These are phyloP conservation scores for Schizothecium vesticola DNA, from an alignment of 495 filamentous ascomycete genomes.

Conservation along the genomic window DNA sequence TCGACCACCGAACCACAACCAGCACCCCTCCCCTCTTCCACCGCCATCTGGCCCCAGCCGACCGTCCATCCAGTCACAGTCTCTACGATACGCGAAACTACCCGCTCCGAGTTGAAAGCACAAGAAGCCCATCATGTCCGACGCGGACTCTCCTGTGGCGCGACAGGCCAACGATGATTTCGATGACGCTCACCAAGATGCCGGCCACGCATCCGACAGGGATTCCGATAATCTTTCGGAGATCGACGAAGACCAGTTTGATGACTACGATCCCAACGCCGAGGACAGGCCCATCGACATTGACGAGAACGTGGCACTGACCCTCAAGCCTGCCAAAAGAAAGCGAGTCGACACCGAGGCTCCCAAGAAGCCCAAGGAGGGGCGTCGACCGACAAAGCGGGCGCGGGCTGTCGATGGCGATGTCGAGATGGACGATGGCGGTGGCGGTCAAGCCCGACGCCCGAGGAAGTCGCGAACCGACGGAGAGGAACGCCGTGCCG, in stretches of 20 bases:
- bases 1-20: background rate
- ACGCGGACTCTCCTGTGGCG: conserved; percentile 28
- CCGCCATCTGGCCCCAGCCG: background rate
- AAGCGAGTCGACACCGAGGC: conserved; percentile 61
- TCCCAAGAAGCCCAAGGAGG: conserved; percentile 68
- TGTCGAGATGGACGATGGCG: conserved; percentile 52
- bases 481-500: conserved; percentile 31
- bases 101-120: background rate
- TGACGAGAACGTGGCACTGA: conserved; percentile 76
- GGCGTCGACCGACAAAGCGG: conserved; percentile 69
- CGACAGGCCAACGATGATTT: conserved; percentile 18
- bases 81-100: background rate
- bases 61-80: background rate
- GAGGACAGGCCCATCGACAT: conserved; percentile 78
- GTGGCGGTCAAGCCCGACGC: conserved; percentile 46
- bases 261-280: conserved; percentile 77
- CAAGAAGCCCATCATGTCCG: conserved; percentile 36
- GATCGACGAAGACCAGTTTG: conserved; percentile 91
- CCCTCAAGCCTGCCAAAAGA: conserved; percentile 69
- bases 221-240: conserved; percentile 84
- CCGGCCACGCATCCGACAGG: conserved; percentile 58
- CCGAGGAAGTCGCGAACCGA: conserved; percentile 36
- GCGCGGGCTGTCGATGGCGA: conserved; percentile 46
- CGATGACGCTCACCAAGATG: conserved; percentile 33
- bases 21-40: background rate